These are phyloP conservation scores for Penicillium sumatraense DNA, from an alignment of 2,329 filamentous ascomycete genomes.

Conservation along the genomic window DNA sequence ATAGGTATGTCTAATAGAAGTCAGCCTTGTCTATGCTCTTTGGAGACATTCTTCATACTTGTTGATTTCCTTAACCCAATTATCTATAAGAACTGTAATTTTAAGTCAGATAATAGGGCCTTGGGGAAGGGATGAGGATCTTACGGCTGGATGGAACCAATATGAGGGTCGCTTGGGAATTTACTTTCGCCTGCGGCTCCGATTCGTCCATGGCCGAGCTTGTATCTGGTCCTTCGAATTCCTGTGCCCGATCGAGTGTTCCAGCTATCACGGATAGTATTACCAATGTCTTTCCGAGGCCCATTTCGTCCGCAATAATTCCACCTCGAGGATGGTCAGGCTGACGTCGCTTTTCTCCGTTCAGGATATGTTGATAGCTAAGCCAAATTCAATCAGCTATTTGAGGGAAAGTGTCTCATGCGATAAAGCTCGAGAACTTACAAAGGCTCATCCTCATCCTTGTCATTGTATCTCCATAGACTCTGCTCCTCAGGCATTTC, in stretches of 20 bases:
- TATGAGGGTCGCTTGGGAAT: conserved; percentile 34
- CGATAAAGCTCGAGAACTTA: not conserved
- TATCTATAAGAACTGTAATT: not conserved
- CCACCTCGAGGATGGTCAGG: conserved; percentile 38
- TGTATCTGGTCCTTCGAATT: conserved; percentile 29
- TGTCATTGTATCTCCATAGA: conserved; percentile 5
- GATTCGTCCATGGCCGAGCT: conserved; percentile 34
- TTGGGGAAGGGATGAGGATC: not conserved
- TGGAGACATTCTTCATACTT: not conserved
- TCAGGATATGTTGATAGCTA: conserved; percentile 5
- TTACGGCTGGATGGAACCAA: conserved; percentile 56
- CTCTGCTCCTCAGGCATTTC: conserved; percentile 1
- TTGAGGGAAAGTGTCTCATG: too few species aligned
- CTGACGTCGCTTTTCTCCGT: not conserved
- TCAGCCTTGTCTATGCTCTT: too few species aligned
- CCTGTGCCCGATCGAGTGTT: conserved; percentile 46
- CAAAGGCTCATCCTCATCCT: conserved; percentile 9
- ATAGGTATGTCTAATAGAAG: not conserved
- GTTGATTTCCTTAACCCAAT: not conserved
- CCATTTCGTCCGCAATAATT: conserved; percentile 66
- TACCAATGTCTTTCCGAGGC: conserved; percentile 62
- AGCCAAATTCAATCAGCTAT: not conserved
- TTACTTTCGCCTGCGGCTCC: conserved; percentile 32
- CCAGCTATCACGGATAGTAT: conserved; percentile 39
- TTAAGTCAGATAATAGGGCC: not conserved